Evolutionary conservation across 2,329 filamentous ascomycete genomes (phyloP), one percentile per base, ranked within the genome.

Genomic region (Neonectria ditissima): DNA sequence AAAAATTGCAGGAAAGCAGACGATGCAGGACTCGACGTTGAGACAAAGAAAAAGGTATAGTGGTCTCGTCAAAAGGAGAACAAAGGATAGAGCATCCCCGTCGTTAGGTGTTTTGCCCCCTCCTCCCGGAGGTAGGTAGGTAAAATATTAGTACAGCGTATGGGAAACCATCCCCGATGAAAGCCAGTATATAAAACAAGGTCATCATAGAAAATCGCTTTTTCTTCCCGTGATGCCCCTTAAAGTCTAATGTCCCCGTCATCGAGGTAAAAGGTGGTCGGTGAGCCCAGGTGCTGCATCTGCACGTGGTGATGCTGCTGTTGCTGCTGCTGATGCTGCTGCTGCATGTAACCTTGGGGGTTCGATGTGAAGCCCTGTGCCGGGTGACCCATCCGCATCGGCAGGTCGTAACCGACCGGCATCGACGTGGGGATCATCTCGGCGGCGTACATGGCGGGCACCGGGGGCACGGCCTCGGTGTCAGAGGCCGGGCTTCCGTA

Each of bases 401-500:
- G 72, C 60, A 74, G 61, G 55, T 74, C 71, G 47, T 74, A 74
- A n/a, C 72, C 72, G 5, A 67, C 60, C 4, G 72, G 72, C 28
- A 74, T 57, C 5, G 72, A 74, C 34, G 72, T 74, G 24, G 72
- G 72, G 14, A 74, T 73, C 68, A 73, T 72, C 52, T 73, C 68
- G 43, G 56, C 64, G 22, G 69, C 67, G 58, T 74, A 74, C 71
- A 74, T 74, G n/a, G 70, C 59, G 11, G 72, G 72, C 41, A 74
- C 72, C 16, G 71, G 72, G 24, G 72, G 72, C 5, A 74, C 71
- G 34, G 70, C 68, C 37, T 74, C 72, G n/a, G 65, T 60, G 45
- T 72, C 70, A 1, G 71, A 73, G 18, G 68, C 61, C 2, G 75
- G 73, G 62, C 73, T 75, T 28, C 71, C 74, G 43, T 76, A 75